Percentiles rank a stretch among this genome's conserved stretches.
phyloP scores from a whole-genome alignment of 164 flowering plant species.

The Liriodendron chinense region DNA sequence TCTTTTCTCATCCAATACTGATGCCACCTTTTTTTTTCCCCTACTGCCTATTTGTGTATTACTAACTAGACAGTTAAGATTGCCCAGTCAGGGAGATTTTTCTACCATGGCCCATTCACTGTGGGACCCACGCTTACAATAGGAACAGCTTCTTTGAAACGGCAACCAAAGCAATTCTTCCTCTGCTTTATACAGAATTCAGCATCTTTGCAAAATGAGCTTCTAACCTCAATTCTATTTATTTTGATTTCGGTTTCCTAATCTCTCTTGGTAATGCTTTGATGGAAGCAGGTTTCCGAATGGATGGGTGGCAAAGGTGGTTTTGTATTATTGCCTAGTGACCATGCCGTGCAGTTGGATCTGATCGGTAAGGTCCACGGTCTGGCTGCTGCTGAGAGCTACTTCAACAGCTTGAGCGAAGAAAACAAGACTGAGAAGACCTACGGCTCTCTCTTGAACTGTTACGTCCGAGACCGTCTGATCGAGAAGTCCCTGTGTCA shows the following conservation, averaged over 20 bases:
- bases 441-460: constrained; percentile 41
- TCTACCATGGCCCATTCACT: too few relatives aligned
- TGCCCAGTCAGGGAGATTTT: too few relatives aligned
- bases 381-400: constrained; percentile 35
- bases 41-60: too few relatives aligned
- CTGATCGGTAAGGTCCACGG: constrained; percentile 41
- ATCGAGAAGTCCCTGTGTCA: constrained; percentile 40
- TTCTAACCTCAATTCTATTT: too few relatives aligned
- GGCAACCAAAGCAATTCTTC: too few relatives aligned
- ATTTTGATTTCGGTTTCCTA: background rate
- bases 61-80: too few relatives aligned
- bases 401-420: constrained; percentile 28
- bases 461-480: constrained; percentile 28
- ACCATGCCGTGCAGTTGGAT: constrained; percentile 32
- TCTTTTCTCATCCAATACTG: too few relatives aligned
- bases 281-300: constrained; percentile 60
- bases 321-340: constrained; percentile 39
- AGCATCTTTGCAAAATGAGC: too few relatives aligned
- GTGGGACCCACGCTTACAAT: too few relatives aligned
- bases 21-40: too few relatives aligned
- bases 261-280: background rate
- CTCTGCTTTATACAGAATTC: too few relatives aligned
- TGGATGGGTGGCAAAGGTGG: constrained; percentile 67
- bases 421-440: constrained; percentile 13
- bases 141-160: too few relatives aligned